These are phyloP conservation scores for Mortierella hygrophila DNA, from an alignment of 192 early-diverging fungal genomes.

Conservation along the genomic window DNA sequence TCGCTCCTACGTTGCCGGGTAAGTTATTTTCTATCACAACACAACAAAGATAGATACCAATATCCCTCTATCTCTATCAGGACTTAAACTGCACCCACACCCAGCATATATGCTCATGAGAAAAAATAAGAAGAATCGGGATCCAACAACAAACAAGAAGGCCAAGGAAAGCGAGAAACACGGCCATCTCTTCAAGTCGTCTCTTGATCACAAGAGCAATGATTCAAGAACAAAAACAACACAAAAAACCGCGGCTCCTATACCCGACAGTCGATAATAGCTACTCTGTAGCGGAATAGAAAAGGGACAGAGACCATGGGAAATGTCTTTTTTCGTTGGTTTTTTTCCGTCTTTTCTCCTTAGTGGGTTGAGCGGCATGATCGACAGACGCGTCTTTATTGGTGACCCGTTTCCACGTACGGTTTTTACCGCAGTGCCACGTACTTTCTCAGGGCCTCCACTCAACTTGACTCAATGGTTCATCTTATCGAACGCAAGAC, in stretches of 20 bases:
- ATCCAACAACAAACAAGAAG: not conserved
- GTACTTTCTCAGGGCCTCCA: not conserved
- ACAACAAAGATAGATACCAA: not conserved
- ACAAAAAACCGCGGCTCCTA: not conserved
- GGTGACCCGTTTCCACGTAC: not conserved
- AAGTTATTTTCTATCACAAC: constrained; percentile 41
- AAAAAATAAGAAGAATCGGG: not conserved
- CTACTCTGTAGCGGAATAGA: not conserved
- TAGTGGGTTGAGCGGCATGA: not conserved
- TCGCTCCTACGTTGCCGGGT: constrained; percentile 84
- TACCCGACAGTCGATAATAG: no score
- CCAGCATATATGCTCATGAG: not conserved
- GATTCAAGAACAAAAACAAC: not conserved
- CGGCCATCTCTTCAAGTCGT: not conserved
- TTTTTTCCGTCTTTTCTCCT: not conserved
- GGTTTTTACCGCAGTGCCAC: not conserved
- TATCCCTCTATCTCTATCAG: not conserved
- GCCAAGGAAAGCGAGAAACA: not conserved
- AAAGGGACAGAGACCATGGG: not conserved
- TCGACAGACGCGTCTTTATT: not conserved
- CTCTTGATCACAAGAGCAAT: not conserved
- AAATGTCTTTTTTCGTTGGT: not conserved
- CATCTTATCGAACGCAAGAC: not conserved
- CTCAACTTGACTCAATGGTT: not conserved
- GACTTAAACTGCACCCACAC: not conserved